phyloP scores from a whole-genome alignment of 257 asterid genomes.

The Coffea canephora region DNA sequence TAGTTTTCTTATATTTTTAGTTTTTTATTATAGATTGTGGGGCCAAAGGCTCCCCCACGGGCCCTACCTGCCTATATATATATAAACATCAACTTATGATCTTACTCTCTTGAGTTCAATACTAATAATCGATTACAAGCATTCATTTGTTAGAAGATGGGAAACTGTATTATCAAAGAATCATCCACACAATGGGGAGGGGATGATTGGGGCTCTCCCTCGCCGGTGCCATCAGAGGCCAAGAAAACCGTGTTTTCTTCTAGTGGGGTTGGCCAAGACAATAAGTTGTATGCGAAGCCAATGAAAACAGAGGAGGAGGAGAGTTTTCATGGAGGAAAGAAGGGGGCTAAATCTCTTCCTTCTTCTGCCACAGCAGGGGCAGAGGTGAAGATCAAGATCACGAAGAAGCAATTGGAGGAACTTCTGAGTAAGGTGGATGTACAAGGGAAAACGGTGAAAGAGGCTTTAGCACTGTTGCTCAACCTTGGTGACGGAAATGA shows the following conservation, averaged over 20 bases:
- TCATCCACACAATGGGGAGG: constrained; percentile 61
- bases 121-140: background rate
- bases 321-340: background rate
- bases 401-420: constrained; percentile 51
- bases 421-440: constrained; percentile 31
- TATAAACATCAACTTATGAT: background rate
- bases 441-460: constrained; percentile 37
- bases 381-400: constrained; percentile 58
- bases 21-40: no score
- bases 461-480: constrained; percentile 35
- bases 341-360: background rate
- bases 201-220: constrained; percentile 56
- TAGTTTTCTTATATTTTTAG: no score
- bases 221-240: constrained; percentile 22
- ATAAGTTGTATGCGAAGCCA: background rate
- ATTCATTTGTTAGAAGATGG: constrained; percentile 34
- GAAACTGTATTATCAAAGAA: constrained; percentile 54
- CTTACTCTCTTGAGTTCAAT: constrained; percentile 6
- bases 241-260: background rate
- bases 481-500: constrained; percentile 22
- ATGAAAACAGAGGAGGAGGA: constrained; percentile 8
- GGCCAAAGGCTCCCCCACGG: no score
- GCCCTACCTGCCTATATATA: background rate
- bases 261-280: background rate
- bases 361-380: constrained; percentile 13